These are phyloP conservation scores for Aspergillus candidus DNA, from an alignment of 2,329 filamentous ascomycete genomes.

Conservation along the genomic window DNA sequence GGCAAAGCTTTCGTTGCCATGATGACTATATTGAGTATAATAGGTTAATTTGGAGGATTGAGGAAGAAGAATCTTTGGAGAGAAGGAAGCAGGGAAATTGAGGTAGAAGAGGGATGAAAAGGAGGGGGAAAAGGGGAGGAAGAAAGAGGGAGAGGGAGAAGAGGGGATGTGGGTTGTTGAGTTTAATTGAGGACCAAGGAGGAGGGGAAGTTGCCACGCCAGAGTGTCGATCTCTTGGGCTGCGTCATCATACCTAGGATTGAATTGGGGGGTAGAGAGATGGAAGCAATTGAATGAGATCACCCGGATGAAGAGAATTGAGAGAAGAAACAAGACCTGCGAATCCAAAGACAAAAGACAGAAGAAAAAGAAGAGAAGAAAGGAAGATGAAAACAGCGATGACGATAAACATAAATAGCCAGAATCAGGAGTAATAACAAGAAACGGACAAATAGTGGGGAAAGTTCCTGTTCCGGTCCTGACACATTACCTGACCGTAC, in stretches of 20 bases:
- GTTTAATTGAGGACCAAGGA: background rate
- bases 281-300: constrained; percentile 10
- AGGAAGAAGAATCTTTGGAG: background rate
- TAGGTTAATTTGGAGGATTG: constrained; percentile 1
- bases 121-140: constrained; percentile 13
- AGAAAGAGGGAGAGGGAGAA: constrained; percentile 7
- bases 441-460: too few relatives aligned
- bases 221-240: constrained; percentile 21
- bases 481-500: too few relatives aligned
- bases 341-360: constrained; percentile 8
- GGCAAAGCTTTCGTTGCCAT: constrained; percentile 79
- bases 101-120: constrained; percentile 16
- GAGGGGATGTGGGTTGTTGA: constrained; percentile 2
- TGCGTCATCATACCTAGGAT: constrained; percentile 21
- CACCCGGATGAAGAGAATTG: constrained; percentile 6
- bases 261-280: background rate
- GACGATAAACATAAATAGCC: background rate
- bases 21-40: constrained; percentile 16
- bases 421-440: background rate
- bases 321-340: constrained; percentile 4
- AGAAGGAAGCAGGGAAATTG: background rate
- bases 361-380: constrained; percentile 1
- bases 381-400: constrained; percentile 3
- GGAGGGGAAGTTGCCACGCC: constrained; percentile 17
- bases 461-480: too few relatives aligned